Evolutionary conservation across 2,329 filamentous ascomycete genomes (phyloP), one percentile per base, ranked within the genome.

Genomic region (Fusarium tupiense): DNA sequence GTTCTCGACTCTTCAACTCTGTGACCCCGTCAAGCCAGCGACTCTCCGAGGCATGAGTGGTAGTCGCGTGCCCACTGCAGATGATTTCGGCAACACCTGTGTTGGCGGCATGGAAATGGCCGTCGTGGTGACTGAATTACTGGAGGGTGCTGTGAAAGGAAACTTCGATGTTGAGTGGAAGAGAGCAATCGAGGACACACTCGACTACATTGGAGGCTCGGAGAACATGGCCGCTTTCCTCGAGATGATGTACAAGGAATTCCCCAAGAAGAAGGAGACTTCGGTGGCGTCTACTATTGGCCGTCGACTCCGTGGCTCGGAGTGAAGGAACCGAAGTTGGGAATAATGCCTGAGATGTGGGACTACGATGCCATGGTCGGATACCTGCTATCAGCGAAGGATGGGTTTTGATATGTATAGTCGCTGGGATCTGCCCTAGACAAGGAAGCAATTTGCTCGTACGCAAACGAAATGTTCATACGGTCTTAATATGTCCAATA

Each of bases 71-170:
- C 46, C 53, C 20, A 41, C 10, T 31, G n/a, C 43, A 40, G 35
- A 47, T 20, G 43, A 66, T n/a, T 71, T 71, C 24, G 66, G 38
- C 24, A 70, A 26, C 12, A 61, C 56, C 33, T 70, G 66, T 24
- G 61, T 71, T 24, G 61, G 68, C 16, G 54, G 54, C 14, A 66
- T 71, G 66, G 68, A 70, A 31, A 71, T 71, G 61, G 66, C 61
- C n/a, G 61, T 70, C n/a, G 66, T 71, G 6, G 60, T 61, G 6
- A 61, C 56, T 20, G 66, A 66, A 47, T 22, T 70, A 19, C 54
- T 71, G 9, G 68, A 70, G 24, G 49, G 19, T 17, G 33, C 46
- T 44, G 43, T 53, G 19, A 37, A 61, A 38, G 61, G 33, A 19
- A 33, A 52, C 29, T 20, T 65, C 9, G 29, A 40, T n/a, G 22